A percentile compares a stretch with the other conserved stretches of the same genome.
phyloP scores from a whole-genome alignment of 495 filamentous ascomycete species.

The Tuber aestivum region DNA sequence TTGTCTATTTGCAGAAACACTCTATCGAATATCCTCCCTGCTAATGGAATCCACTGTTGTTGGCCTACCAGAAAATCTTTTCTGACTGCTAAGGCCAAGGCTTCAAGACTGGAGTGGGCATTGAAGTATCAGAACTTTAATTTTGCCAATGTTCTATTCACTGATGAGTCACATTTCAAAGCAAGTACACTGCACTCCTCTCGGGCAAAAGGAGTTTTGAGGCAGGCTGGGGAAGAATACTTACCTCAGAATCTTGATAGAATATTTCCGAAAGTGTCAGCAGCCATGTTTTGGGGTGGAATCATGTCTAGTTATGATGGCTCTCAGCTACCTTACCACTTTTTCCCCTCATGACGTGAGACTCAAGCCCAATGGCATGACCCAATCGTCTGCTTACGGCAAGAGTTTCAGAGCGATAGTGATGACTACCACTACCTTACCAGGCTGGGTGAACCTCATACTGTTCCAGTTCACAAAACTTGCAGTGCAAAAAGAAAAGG shows the following conservation, averaged over 20 bases:
- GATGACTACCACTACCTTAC: constrained; percentile 13
- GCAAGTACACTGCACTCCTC: not conserved
- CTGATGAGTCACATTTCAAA: too few species aligned
- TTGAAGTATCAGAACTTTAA: too few species aligned
- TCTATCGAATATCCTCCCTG: not conserved
- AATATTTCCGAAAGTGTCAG: not conserved
- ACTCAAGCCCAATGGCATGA: too few species aligned
- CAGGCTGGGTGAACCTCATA: constrained; percentile 7
- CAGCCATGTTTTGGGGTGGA: too few species aligned
- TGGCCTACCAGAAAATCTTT: not conserved
- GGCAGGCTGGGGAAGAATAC: not conserved
- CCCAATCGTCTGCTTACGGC: not conserved
- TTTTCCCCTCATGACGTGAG: not conserved
- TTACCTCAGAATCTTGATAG: not conserved
- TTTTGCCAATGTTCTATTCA: too few species aligned
- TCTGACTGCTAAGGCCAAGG: not conserved
- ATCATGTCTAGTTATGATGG: not conserved
- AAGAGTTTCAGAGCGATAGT: not conserved
- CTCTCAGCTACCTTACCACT: not conserved
- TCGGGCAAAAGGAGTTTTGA: not conserved
- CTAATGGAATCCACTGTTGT: not conserved
- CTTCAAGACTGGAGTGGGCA: too few species aligned
- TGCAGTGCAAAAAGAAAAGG: not conserved
- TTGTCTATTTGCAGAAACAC: constrained; percentile 9
- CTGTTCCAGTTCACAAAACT: constrained; percentile 8